Conservation (phyloP, 164 flowering plant species). For the Umbellularia californica region DNA sequence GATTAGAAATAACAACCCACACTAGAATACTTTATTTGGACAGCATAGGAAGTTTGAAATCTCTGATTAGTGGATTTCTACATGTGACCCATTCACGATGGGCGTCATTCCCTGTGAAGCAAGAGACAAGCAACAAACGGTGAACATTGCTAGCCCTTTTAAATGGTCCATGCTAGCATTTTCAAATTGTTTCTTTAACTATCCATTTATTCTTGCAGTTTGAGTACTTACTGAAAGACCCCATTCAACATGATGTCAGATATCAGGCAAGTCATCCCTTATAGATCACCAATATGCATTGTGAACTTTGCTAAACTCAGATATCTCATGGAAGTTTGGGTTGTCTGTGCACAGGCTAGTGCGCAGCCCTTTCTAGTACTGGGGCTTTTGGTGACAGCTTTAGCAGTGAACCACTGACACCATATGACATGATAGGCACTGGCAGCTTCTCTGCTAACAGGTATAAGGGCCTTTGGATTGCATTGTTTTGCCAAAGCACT, state of each 20-base stretch:
- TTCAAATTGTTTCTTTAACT: background rate
- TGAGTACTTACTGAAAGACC: conserved; percentile 85
- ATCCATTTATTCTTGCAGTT: conserved; percentile 45
- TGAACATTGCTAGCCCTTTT: background rate
- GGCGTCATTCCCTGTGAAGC: background rate
- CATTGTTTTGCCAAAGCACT: no score
- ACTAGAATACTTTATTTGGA: background rate
- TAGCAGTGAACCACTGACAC: conserved; percentile 68
- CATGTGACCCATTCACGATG: background rate
- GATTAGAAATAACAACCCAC: background rate
- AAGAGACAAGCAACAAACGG: background rate
- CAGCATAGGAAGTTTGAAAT: no score
- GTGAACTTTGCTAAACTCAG: background rate
- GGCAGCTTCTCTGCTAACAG: background rate
- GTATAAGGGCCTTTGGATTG: background rate
- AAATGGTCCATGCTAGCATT: background rate
- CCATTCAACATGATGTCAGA: conserved; percentile 84
- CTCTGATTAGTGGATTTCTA: no score
- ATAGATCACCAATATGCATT: background rate
- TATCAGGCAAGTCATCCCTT: conserved; percentile 56
- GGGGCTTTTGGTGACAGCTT: conserved; percentile 79
- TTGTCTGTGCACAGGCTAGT: conserved; percentile 60
- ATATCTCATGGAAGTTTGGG: no score
- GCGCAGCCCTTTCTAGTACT: conserved; percentile 92
- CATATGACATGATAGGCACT: background rate